Evolutionary conservation across 768 basidiomycete genomes (phyloP).

Genomic region (Guyanaporus albipodus): DNA sequence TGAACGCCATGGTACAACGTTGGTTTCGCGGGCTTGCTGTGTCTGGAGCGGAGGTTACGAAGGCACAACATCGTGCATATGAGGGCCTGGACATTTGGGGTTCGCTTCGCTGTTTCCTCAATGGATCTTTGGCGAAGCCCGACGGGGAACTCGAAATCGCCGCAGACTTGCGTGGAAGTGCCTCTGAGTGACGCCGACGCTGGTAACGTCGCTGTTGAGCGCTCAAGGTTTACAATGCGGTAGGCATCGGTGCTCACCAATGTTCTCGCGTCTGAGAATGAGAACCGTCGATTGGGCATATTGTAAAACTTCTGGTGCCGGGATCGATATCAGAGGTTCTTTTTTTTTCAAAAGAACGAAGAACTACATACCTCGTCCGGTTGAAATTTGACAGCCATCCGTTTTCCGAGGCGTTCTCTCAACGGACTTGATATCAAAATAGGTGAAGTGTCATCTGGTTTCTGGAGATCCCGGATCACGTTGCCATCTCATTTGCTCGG

Average conservation of each 20-base stretch:
- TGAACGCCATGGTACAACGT: not conserved
- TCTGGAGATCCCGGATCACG: slow-evolving; percentile 3
- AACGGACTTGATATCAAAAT: slow-evolving; percentile 24
- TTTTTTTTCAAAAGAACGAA: no score
- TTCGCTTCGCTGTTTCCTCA: slow-evolving; percentile 7
- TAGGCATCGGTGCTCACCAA: slow-evolving; percentile 21
- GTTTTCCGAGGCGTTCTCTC: slow-evolving; percentile 29
- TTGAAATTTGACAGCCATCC: slow-evolving; percentile 21
- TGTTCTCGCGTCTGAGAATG: slow-evolving; percentile 21
- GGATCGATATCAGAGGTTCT: not conserved
- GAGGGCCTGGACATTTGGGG: slow-evolving; percentile 16
- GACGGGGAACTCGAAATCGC: slow-evolving; percentile 24
- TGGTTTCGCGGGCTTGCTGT: not conserved
- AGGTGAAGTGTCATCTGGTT: slow-evolving; percentile 22
- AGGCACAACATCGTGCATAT: not conserved
- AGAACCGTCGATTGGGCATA: slow-evolving; percentile 29
- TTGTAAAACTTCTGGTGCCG: slow-evolving; percentile 23
- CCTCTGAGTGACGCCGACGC: not conserved
- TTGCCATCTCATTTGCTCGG: not conserved
- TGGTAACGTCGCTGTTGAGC: not conserved
- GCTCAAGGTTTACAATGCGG: not conserved
- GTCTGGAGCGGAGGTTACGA: not conserved
- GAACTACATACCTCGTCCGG: slow-evolving; percentile 26
- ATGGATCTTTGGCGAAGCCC: not conserved
- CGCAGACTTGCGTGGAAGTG: slow-evolving; percentile 19